Percentiles rank a stretch among this genome's conserved stretches.
Evolutionary conservation across 2,329 filamentous ascomycete species (phyloP).

Genomic region (Sodiomyces alkalinus): DNA sequence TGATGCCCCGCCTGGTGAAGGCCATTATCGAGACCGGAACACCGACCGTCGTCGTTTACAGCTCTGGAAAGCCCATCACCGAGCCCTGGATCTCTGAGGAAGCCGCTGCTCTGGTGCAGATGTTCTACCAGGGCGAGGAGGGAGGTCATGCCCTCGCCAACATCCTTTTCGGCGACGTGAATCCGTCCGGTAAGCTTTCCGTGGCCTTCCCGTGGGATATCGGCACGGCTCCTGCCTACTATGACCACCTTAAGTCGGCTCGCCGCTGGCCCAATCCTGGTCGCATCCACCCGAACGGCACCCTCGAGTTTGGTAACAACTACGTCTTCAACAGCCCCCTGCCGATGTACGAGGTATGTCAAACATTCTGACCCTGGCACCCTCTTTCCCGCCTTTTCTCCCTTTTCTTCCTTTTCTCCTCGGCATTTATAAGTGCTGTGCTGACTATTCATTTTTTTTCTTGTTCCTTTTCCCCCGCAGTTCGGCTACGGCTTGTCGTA

Average conservation of each 20-base stretch:
- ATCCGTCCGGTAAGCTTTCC: slow-evolving; percentile 49
- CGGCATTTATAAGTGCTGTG: too few relatives aligned
- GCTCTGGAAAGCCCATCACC: slow-evolving; percentile 56
- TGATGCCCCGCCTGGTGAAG: slow-evolving; percentile 50
- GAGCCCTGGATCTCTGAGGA: slow-evolving; percentile 56
- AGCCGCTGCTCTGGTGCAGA: slow-evolving; percentile 52
- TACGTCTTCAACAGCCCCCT: slow-evolving; percentile 47
- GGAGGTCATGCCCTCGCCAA: slow-evolving; percentile 52
- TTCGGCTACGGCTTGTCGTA: slow-evolving; percentile 57
- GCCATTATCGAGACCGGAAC: slow-evolving; percentile 53
- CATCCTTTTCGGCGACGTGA: slow-evolving; percentile 47
- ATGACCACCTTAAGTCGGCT: slow-evolving; percentile 57
- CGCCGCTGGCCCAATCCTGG: slow-evolving; percentile 38
- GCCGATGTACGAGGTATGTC: slow-evolving; percentile 45
- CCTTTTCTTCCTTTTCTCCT: too few relatives aligned
- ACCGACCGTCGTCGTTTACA: slow-evolving; percentile 53
- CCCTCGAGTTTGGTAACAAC: slow-evolving; percentile 45
- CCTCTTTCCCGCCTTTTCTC: too few relatives aligned
- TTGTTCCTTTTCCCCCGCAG: too few relatives aligned
- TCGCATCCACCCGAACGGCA: slow-evolving; percentile 37
- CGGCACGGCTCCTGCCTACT: slow-evolving; percentile 53
- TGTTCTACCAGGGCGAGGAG: slow-evolving; percentile 60
- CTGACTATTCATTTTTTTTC: too few relatives aligned
- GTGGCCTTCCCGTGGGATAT: slow-evolving; percentile 54
- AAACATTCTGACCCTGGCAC: slow-evolving; percentile 10